These are phyloP conservation scores for Sordaria brevicollis DNA, from an alignment of 495 filamentous ascomycete genomes.

Conservation along the genomic window DNA sequence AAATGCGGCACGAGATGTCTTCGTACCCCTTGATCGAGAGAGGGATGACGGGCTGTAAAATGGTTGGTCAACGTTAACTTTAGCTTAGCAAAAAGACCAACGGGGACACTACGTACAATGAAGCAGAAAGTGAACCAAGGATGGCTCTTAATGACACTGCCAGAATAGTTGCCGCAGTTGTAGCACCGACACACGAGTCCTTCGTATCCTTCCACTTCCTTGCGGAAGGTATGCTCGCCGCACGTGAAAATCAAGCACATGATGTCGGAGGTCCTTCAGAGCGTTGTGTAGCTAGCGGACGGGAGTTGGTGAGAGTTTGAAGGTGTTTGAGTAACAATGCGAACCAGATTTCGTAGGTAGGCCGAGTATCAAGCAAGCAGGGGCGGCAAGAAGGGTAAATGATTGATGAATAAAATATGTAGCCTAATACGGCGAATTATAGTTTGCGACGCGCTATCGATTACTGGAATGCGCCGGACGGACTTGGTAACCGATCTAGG, in stretches of 20 bases:
- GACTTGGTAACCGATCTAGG: not conserved
- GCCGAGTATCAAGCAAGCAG: not conserved
- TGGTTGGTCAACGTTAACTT: slow-evolving; percentile 3
- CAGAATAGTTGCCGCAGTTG: slow-evolving; percentile 47
- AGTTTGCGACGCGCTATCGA: not conserved
- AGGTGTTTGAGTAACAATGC: not conserved
- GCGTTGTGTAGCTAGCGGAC: not conserved
- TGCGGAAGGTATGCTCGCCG: slow-evolving; percentile 46
- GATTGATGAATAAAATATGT: not conserved
- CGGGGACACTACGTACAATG: slow-evolving; percentile 27
- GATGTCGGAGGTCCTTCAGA: not conserved
- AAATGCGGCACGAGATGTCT: slow-evolving; percentile 43
- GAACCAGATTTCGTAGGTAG: not conserved
- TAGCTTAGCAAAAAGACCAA: not conserved
- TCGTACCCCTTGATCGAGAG: slow-evolving; percentile 46
- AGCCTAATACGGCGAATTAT: not conserved
- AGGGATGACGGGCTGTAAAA: slow-evolving; percentile 38
- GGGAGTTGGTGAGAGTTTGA: not conserved
- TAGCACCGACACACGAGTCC: slow-evolving; percentile 43
- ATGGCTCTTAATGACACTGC: slow-evolving; percentile 39
- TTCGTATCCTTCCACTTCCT: slow-evolving; percentile 44
- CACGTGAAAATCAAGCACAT: slow-evolving; percentile 52
- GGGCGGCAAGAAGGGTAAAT: not conserved
- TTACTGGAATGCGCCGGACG: not conserved
- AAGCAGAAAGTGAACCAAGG: slow-evolving; percentile 53